These are phyloP conservation scores for Didymella lethalis DNA, from an alignment of 2,329 filamentous ascomycete genomes.

Conservation along the genomic window DNA sequence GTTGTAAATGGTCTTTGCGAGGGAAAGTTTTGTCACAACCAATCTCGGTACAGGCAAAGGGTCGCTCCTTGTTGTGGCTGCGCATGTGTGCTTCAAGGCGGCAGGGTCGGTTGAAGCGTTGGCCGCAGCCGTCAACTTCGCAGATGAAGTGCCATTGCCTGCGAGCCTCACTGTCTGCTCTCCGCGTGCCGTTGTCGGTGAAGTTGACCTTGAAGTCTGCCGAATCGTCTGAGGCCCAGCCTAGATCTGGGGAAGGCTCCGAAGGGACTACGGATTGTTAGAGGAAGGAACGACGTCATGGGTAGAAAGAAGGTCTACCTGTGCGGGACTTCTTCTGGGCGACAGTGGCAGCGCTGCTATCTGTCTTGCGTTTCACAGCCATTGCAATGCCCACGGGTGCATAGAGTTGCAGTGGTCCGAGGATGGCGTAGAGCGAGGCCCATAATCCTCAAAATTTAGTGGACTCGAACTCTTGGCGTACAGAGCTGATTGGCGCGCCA, in stretches of 20 bases:
- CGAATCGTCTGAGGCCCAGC: constrained; percentile 34
- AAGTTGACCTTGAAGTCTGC: constrained; percentile 37
- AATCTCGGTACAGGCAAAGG: constrained; percentile 74
- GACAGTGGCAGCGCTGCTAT: constrained; percentile 12
- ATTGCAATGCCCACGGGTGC: constrained; percentile 24
- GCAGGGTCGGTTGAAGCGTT: constrained; percentile 87
- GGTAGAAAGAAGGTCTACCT: constrained; percentile 25
- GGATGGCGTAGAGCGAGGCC: constrained; percentile 5
- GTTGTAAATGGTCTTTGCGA: constrained; percentile 83
- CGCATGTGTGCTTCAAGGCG: constrained; percentile 78
- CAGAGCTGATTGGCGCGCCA: constrained; percentile 26
- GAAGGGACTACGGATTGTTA: constrained; percentile 11
- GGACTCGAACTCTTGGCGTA: constrained; percentile 31
- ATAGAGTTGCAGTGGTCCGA: constrained; percentile 3
- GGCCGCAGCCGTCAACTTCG: constrained; percentile 75
- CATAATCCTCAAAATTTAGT: constrained; percentile 16
- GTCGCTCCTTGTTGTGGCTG: constrained; percentile 84
- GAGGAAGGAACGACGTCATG: constrained; percentile 13
- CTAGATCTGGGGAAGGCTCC: constrained; percentile 22
- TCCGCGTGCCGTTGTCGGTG: constrained; percentile 38
- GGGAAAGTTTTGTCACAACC: constrained; percentile 85
- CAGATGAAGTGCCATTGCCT: constrained; percentile 79
- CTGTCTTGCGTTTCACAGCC: constrained; percentile 41
- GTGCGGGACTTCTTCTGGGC: constrained; percentile 39
- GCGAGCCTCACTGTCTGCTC: constrained; percentile 54